phyloP scores from a whole-genome alignment of 148 eudicot genomes.

The Gaultheria prostrata region DNA sequence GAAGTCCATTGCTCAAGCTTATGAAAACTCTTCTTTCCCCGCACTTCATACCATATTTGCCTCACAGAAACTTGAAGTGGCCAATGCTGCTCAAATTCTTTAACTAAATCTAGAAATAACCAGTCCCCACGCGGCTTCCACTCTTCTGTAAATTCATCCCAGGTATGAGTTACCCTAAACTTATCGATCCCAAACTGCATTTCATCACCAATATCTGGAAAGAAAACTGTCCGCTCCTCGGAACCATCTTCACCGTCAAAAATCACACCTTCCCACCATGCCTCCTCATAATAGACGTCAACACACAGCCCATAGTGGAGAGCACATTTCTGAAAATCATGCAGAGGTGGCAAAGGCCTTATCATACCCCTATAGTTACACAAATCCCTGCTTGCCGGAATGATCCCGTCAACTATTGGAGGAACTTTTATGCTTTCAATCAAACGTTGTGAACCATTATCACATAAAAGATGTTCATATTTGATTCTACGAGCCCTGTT shows the following conservation, averaged over 20 bases:
- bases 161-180: constrained; percentile 59
- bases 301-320: constrained; percentile 71
- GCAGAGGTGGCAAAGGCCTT: constrained; percentile 52
- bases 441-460: constrained; percentile 27
- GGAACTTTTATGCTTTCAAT: constrained; percentile 44
- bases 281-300: constrained; percentile 58
- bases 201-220: constrained; percentile 89
- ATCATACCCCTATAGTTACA: constrained; percentile 40
- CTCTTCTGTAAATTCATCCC: constrained; percentile 58
- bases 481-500: constrained; percentile 31
- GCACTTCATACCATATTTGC: constrained; percentile 90
- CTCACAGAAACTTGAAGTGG: constrained; percentile 57
- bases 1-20: constrained; percentile 62
- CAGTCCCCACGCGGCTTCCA: constrained; percentile 82
- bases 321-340: constrained; percentile 11
- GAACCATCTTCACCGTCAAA: constrained; percentile 48
- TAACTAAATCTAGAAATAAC: constrained; percentile 62
- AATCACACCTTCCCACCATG: constrained; percentile 99
- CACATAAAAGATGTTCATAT: constrained; percentile 49
- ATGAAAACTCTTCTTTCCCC: constrained; percentile 37
- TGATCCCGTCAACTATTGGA: constrained; percentile 38
- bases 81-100: constrained; percentile 35
- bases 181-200: constrained; percentile 16
- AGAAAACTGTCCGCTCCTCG: constrained; percentile 52
- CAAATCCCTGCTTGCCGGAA: not conserved